phyloP scores from a whole-genome alignment of 1,284 basidiomycete species.

The Leccinum fallax region DNA sequence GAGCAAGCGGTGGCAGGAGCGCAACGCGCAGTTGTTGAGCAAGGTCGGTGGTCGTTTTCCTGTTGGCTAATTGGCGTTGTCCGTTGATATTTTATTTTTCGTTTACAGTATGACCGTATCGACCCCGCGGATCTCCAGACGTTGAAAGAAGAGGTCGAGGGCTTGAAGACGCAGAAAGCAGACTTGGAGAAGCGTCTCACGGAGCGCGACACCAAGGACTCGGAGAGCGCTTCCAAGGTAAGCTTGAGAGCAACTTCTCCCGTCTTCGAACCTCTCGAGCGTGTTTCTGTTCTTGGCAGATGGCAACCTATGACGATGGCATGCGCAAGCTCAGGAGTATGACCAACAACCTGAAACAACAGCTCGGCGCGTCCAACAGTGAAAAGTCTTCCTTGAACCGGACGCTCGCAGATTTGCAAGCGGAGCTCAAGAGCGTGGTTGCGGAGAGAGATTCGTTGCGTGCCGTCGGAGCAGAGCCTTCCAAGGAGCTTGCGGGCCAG shows the following conservation, averaged over 20 bases:
- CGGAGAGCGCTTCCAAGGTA: constrained; percentile 42
- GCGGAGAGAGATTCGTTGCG: constrained; percentile 39
- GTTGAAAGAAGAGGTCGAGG: constrained; percentile 72
- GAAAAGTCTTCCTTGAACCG: constrained; percentile 43
- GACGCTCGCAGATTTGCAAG: constrained; percentile 35
- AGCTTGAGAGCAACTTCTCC: constrained; percentile 1
- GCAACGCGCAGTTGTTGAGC: constrained; percentile 78
- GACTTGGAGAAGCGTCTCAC: constrained; percentile 42
- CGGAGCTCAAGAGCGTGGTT: constrained; percentile 36
- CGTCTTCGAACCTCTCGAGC: not conserved
- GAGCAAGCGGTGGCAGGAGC: constrained; percentile 82
- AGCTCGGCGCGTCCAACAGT: constrained; percentile 34
- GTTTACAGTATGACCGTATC: constrained; percentile 77
- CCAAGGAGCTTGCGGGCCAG: constrained; percentile 38
- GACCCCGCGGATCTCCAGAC: constrained; percentile 87
- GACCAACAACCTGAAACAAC: constrained; percentile 35
- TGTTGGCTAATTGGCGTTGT: not conserved
- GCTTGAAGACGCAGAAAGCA: constrained; percentile 49
- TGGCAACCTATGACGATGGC: constrained; percentile 40
- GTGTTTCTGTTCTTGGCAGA: constrained; percentile 12
- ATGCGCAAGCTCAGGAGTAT: constrained; percentile 33
- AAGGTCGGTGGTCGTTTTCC: constrained; percentile 52
- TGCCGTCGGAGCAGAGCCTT: constrained; percentile 13
- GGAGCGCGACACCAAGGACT: constrained; percentile 44
- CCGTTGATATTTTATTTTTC: not conserved